These are phyloP conservation scores for Sporothrix schenckii DNA, from an alignment of 2,329 filamentous ascomycete genomes.

Conservation along the genomic window DNA sequence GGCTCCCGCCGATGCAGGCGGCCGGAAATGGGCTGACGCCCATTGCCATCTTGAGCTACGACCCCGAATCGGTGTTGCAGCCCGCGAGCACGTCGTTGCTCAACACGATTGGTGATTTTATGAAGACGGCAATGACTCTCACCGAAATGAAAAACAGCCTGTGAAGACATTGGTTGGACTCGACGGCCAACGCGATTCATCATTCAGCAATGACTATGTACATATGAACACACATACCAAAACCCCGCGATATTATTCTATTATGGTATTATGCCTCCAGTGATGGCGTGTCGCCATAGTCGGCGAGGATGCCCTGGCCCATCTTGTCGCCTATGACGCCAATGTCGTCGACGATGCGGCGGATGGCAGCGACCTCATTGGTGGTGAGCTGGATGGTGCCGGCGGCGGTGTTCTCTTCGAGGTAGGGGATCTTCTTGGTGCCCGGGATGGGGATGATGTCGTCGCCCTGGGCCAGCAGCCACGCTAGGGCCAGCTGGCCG, in stretches of 20 bases:
- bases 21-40: not conserved
- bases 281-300: conserved; percentile 35
- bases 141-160: too few species aligned
- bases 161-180: too few species aligned
- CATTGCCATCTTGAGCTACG: not conserved
- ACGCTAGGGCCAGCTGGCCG: conserved; percentile 63
- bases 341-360: conserved; percentile 38
- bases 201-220: not conserved
- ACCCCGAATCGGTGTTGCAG: not conserved
- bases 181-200: not conserved
- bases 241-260: too few species aligned
- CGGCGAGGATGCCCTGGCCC: conserved; percentile 26
- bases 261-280: not conserved
- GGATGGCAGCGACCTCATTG: conserved; percentile 45
- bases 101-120: not conserved
- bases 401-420: conserved; percentile 52
- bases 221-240: not conserved
- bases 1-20: not conserved
- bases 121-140: not conserved
- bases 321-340: conserved; percentile 35
- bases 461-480: conserved; percentile 62
- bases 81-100: not conserved
- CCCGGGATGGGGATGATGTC: conserved; percentile 63
- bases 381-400: conserved; percentile 42
- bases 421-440: conserved; percentile 52